Evolutionary conservation across 2,329 filamentous ascomycete genomes (phyloP), one percentile per base, ranked within the genome.

Genomic region (Cladosporium sphaerospermum): DNA sequence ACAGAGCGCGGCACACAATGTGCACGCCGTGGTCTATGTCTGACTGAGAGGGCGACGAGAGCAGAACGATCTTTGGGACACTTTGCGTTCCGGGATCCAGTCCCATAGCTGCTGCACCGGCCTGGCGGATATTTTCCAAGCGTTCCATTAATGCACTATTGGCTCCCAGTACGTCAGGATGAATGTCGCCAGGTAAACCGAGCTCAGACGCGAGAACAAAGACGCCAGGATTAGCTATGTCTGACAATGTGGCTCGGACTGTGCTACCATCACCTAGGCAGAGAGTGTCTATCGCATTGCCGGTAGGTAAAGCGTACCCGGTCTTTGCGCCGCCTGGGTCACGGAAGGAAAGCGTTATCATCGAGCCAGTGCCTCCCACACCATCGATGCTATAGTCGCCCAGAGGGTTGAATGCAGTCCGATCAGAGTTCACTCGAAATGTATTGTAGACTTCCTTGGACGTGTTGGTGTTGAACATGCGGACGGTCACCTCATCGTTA

Each of bases 381-480:
- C 84, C 84, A 61, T 85, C 83, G 57, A 87, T 84, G 1, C 70
- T 67, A 61, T 83, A 84, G 9, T 78, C 73, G 0, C 83, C 83
- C 13, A 48, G 47, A 9, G 61, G 59, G 19, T 64, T 54, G 7
- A 69, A 66, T 10, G 56, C 58, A 11, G 74, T 69, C 2, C 73
- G 73, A 54, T 79, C 73, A 0, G 69, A 73, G 1, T 73, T 74
- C 2, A 84, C 73, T 0, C 72, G 69, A 58, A 87, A 86, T 0
- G 71, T 77, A 1, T 80, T 75, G 40, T 78, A 68, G 53, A 88
- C 80, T 23, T 83, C 66, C 62, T 88, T 88, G 14, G 71, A 70
- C 0, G 86, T 89, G 60, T 89, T 89, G 1, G 84, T 88, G 64
- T 90, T 89, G 61, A 78, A 75, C 36, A 89, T 81, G 52, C 78